These are phyloP conservation scores for Clavispora carvajalis DNA, from an alignment of 805 yeast species.

Conservation along the genomic window DNA sequence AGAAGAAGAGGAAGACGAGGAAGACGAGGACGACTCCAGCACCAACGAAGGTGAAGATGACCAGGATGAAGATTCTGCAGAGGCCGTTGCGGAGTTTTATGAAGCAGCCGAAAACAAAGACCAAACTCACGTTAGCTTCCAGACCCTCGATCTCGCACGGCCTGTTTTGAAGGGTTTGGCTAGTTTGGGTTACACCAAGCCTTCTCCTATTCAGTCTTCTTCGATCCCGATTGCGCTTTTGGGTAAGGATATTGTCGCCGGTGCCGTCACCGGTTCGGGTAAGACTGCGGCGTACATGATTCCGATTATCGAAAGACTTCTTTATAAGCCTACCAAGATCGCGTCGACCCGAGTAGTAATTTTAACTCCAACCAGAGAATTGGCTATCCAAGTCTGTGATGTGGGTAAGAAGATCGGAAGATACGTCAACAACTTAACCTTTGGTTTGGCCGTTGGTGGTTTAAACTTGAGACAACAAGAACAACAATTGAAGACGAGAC, in stretches of 20 bases:
- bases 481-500: constrained; percentile 84
- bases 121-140: constrained; percentile 60
- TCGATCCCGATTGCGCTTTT: constrained; percentile 87
- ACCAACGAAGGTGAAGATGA: constrained; percentile 25
- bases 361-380: constrained; percentile 93
- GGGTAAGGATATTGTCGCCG: constrained; percentile 97
- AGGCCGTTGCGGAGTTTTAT: constrained; percentile 76
- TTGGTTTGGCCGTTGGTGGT: constrained; percentile 98
- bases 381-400: constrained; percentile 93
- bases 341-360: constrained; percentile 89
- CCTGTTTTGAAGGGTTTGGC: constrained; percentile 83
- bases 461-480: constrained; percentile 92
- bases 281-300: constrained; percentile 98
- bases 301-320: constrained; percentile 87
- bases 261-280: constrained; percentile 99
- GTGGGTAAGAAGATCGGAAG: constrained; percentile 84
- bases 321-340: constrained; percentile 80
- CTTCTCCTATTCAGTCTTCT: constrained; percentile 92
- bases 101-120: constrained; percentile 41
- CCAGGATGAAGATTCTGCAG: constrained; percentile 59
- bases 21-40: constrained; percentile 24
- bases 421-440: constrained; percentile 68
- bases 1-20: constrained; percentile 16
- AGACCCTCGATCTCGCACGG: constrained; percentile 75
- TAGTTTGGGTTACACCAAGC: constrained; percentile 75